Evolutionary conservation across 164 flowering plant genomes (phyloP), one percentile per base, ranked within the genome.

Genomic region (Sextonia rubra): DNA sequence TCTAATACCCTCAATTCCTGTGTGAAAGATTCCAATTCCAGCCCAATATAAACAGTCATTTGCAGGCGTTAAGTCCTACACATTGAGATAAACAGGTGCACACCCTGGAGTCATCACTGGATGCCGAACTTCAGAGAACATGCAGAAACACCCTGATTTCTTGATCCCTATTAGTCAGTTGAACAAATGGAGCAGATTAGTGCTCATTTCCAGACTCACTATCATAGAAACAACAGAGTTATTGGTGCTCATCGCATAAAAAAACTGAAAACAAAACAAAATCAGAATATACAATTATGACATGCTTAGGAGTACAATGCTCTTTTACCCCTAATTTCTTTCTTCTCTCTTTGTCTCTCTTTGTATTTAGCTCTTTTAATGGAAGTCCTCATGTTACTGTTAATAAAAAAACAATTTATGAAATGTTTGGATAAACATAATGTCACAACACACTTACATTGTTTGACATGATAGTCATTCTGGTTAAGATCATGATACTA

Each of bases 41-140:
- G 91, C 96, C 99, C 99, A 95, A 48, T 93, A 90, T 47, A 87
- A 79, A 77, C 91, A 95, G 66, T 93, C 92, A 85, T 95, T 95
- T 86, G 89, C 85, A 14, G 98, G 93, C 32, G 99, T 93, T 78
- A 95, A 82, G 82, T 93, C 99, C 79, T 95, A 95, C 12, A 95
- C 97, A 79, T 95, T 95, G 69, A 95, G 94, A 83, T 90, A 90
- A 58, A 95, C 99, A 17, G 97, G 97, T 23, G 93, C 66, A 61
- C 70, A 81, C 29, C 91, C 91, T 47, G 90, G 86, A 80, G 83
- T 85, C 73, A 74, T 77, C 71, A 79, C 74, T 61, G 84, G 82
- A 24, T 94, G 82, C 73, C 87, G 90, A 60, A 80, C 83, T 78
- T 90, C 90, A 1, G 94, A 81, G 80, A 94, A 88, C 73, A 92